Evolutionary conservation across 1,139 yeast species (phyloP), one percentile per base, ranked within the genome.

Genomic region (Meyerozyma carpophila): DNA sequence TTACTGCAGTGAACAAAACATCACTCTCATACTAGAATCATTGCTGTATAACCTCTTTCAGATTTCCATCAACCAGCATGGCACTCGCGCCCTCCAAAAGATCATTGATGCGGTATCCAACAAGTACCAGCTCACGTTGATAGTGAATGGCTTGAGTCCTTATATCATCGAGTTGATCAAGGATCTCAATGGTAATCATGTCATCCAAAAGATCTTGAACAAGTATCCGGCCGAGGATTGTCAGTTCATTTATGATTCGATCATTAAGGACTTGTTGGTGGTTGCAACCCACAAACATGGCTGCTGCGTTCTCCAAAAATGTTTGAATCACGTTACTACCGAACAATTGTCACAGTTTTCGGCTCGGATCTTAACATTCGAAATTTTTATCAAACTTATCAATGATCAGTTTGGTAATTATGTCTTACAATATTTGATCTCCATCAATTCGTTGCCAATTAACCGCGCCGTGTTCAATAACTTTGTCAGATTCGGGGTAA

Each of bases 221-320:
- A 70, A 69, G 52, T 66, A 70, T 45, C 54, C 58, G 7, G 62
- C 73, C 0, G 56, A 53, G 20, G 64, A 67, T 39, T 71, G 73
- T 47, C 77, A 73, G 51, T 70, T 73, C 48, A 71, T 73, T 31
- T 72, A 69, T 48, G 73, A 72, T 42, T 61, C 72, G 13, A 71
- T 73, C 36, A 59, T 66, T 21, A 50, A 46, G 7, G 67, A 72
- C 46, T 64, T 74, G 44, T 56, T 59, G 45, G 68, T 64, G 41
- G 70, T 73, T 37, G 75, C 77, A 5, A 71, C 77, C 16, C 78
- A 73, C 52, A 66, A 75, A 50, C 78, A 72, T 48, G 77, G 78
- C 9, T 73, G 78, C 54, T 73, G 77, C 55, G 77, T 73, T 9
- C 60, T 73, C 43, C 77, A 72, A 50, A 62, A 74, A 49, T 71